A percentile compares a stretch with the other conserved stretches of the same genome.
Conservation (phyloP, 306 rosid species). For the Sphenostylis stenocarpa region DNA sequence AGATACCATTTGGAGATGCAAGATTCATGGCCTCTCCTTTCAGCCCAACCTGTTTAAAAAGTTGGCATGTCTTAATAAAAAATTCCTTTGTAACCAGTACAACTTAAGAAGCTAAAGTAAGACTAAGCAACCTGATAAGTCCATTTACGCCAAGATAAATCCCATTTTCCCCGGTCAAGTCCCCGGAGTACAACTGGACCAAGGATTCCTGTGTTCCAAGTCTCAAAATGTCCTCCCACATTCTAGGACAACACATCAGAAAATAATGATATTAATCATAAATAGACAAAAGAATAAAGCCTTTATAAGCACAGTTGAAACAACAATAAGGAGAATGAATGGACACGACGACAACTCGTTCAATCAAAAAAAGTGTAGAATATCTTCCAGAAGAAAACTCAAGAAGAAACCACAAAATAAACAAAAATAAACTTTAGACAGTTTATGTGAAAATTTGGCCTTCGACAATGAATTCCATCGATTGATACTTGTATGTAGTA, state of each 20-base stretch:
- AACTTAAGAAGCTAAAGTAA: conserved; percentile 24
- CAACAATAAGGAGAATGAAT: neutral
- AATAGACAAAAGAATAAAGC: neutral
- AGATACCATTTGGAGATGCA: conserved; percentile 65
- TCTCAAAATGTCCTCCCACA: conserved; percentile 93
- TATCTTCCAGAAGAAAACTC: neutral
- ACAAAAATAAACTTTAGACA: neutral
- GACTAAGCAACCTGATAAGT: conserved; percentile 75
- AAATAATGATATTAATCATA: conserved; percentile 20
- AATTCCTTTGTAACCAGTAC: neutral
- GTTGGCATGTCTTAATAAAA: conserved; percentile 10
- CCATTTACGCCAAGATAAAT: conserved; percentile 95
- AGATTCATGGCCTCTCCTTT: conserved; percentile 97
- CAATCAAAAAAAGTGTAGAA: neutral
- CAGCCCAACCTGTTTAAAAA: conserved; percentile 75
- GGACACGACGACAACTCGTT: neutral
- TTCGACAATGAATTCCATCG: neutral
- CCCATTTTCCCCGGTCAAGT: conserved; percentile 88
- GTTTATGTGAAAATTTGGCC: neutral
- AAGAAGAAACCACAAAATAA: neutral
- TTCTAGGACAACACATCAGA: conserved; percentile 54
- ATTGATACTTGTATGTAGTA: neutral
- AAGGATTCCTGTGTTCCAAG: conserved; percentile 95
- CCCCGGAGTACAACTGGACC: conserved; percentile 97
- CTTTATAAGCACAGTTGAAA: neutral